Evolutionary conservation across 2,329 filamentous ascomycete genomes (phyloP), one percentile per base, ranked within the genome.

Genomic region (Curvularia sp.): DNA sequence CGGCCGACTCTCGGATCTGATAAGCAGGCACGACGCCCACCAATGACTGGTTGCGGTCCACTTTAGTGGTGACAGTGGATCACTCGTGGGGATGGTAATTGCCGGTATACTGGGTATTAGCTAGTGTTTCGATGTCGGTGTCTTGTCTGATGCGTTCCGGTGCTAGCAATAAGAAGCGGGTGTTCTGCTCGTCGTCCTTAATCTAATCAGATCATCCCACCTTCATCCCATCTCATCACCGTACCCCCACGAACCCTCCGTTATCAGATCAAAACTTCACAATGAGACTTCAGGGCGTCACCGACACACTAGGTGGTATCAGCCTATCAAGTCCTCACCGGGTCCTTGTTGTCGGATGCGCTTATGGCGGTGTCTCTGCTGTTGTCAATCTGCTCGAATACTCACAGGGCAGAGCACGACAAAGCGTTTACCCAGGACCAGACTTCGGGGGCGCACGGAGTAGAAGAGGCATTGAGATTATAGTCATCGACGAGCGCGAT

Each of bases 401-500:
- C 35, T 85, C 85, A 58, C 80, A 84, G 57, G 88, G 88, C 18
- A 78, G 81, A 59, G 71, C 77, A 7, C 83, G 87, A 13, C 79
- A 80, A 77, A 83, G 70, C 66, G 63, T 71, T 7, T 74, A 76
- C 51, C 67, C 73, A 41, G 67, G 70, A 7, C 82, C 66, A 30
- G 73, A 75, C 22, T 71, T 77, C 64, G 78, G 63, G 54, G 73
- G 65, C 39, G 65, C 41, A 30, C 72, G 61, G 20, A 79, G 80
- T 44, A 81, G 79, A 24, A 80, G 89, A 44, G 82, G 85, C 1
- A 76, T 91, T 13, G 84, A 92, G 38, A 87, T 93, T 50, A 92
- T 89, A 22, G 83, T 93, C 22, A 86, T 91, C 24, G 90, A 93
- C 68, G 89, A 93, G 75, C 82, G 89, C n/a, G 90, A 93, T 80